phyloP scores from a whole-genome alignment of 495 filamentous ascomycete species.

The Aspergillus taichungensis region DNA sequence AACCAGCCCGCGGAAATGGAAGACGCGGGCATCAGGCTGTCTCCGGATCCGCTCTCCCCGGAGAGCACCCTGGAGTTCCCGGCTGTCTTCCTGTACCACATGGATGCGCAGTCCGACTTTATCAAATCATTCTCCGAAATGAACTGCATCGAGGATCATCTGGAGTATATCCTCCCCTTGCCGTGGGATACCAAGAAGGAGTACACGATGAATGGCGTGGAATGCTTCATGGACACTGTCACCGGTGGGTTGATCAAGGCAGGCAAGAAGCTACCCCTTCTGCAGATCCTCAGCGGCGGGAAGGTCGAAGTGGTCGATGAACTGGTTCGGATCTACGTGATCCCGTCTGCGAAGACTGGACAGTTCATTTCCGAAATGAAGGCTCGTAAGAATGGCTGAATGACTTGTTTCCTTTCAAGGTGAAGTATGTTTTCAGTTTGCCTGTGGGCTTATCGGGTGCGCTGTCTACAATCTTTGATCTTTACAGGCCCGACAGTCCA shows the following conservation, averaged over 20 bases:
- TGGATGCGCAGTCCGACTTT: conserved; percentile 74
- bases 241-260: conserved; percentile 77
- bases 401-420: no score
- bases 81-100: conserved; percentile 72
- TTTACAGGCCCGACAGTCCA: no score
- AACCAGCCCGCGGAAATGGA: conserved; percentile 74
- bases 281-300: conserved; percentile 65
- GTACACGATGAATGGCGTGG: conserved; percentile 57
- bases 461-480: no score
- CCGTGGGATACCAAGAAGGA: conserved; percentile 75
- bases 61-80: conserved; percentile 66
- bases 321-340: conserved; percentile 67
- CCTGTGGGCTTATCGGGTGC: no score
- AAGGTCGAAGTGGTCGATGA: conserved; percentile 85
- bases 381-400: conserved; percentile 39
- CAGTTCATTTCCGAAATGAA: conserved; percentile 83
- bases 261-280: conserved; percentile 70
- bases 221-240: conserved; percentile 81
- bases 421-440: no score
- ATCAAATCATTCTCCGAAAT: conserved; percentile 76
- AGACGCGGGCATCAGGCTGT: conserved; percentile 57
- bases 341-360: conserved; percentile 57
- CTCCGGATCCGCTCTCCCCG: conserved; percentile 64
- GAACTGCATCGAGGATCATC: conserved; percentile 57
- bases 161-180: conserved; percentile 69